phyloP scores from a whole-genome alignment of 176 grass and related monocot genomes.

The Saccharum officinarum region DNA sequence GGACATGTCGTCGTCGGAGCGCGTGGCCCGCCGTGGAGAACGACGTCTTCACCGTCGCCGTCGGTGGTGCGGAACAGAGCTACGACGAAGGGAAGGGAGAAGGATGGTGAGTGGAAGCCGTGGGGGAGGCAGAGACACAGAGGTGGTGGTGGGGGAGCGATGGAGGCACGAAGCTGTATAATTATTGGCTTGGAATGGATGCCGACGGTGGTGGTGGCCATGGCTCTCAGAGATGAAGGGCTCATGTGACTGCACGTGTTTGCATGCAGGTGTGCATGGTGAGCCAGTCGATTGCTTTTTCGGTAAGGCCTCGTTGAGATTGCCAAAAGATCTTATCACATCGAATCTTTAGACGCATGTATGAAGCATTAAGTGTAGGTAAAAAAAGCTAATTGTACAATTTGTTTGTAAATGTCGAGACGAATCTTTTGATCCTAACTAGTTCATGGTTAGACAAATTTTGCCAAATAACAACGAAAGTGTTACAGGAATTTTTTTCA shows the following conservation, averaged over 20 bases:
- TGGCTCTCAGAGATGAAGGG: conserved; percentile 23
- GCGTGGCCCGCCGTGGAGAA: conserved; percentile 20
- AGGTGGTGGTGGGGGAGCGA: background rate
- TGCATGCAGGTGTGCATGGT: background rate
- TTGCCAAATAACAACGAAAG: no score
- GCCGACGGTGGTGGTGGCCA: background rate
- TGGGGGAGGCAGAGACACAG: conserved; percentile 11
- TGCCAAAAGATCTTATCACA: no score
- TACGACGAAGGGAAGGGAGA: conserved; percentile 3
- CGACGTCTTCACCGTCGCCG: background rate
- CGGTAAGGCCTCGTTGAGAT: no score
- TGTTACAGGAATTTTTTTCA: no score
- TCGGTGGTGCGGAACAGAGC: background rate
- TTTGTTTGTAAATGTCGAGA: no score
- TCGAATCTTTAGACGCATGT: no score
- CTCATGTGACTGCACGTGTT: conserved; percentile 12
- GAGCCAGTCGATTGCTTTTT: conserved; percentile 5
- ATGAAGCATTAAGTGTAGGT: no score
- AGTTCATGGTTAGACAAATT: no score
- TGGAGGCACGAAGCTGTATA: conserved; percentile 8
- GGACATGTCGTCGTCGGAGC: conserved; percentile 19
- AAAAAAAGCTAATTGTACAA: no score
- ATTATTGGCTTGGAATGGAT: background rate
- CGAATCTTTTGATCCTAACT: no score
- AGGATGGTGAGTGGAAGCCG: conserved; percentile 40